Base-by-base conservation (phyloP, 2,329 filamentous ascomycete species). In the Monosporascus sp. region DNA sequence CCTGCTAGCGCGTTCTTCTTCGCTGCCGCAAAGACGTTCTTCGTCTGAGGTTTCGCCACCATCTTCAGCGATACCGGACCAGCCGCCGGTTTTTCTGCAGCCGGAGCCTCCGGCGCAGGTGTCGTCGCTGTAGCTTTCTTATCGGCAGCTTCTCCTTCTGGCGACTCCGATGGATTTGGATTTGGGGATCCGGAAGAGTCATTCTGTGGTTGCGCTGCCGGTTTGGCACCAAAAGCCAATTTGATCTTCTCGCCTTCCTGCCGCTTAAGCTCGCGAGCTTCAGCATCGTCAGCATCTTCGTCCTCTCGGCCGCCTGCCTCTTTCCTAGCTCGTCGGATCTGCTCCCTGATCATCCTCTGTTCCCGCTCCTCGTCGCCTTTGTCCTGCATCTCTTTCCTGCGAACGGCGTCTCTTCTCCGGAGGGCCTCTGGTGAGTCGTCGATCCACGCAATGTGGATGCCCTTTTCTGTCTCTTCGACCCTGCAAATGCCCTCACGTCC, bases 361-460 rank as follows among this genome's bases (percentile, higher is more conserved):
- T 97, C 92, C 48, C 91, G 74, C 72, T 95, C 89, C 68, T 97
- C 93, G 62, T 97, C 92, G 2, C 91, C 91, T 61, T 89, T 89
- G 63, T 97, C 92, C 70, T 92, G 86, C 52, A 88, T 82, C 69
- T 97, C 92, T 70, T 91, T 93, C 66, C 87, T 85, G 60, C 86
- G 77, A 48, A 97, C 78, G 26, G 90, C 90, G 60, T 97, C 93
- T 57, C 89, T 84, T 49, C 92, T 76, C 62, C 84, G 79, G 59
- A 97, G 73, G 1, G 91, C 90, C 52, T 96, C 93, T 0, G 91
- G 90, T 37, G 87, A 92, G 63, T 93, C 91, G 66, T 99, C 93
- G 54, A 97, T 86, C 89, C 92, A 99, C 1, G 87, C 79, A 51
- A 99, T 85, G 64, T 91, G 88, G 41, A 97, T 64, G 0, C 90